Evolutionary conservation across 2,329 filamentous ascomycete genomes (phyloP).

Genomic region (Fusarium continuum): DNA sequence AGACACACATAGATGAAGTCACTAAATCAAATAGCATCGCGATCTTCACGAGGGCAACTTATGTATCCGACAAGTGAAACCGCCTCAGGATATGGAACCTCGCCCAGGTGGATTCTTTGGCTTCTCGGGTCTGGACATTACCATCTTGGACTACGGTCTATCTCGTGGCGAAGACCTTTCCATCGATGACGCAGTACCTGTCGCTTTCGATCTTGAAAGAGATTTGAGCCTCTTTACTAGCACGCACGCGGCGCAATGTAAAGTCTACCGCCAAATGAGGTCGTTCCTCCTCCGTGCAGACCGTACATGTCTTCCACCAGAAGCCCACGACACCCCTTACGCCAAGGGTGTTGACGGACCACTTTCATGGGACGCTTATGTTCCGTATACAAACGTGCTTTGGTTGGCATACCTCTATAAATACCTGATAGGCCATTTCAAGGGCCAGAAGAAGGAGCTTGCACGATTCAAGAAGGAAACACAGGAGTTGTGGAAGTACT

Average conservation of each 20-base stretch:
- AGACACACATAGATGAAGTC: background rate
- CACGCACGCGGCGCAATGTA: constrained; percentile 67
- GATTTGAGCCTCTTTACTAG: constrained; percentile 69
- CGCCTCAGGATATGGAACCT: constrained; percentile 46
- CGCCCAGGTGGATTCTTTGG: constrained; percentile 57
- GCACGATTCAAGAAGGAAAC: constrained; percentile 58
- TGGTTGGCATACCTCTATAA: constrained; percentile 71
- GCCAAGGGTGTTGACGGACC: constrained; percentile 56
- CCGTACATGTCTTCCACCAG: constrained; percentile 59
- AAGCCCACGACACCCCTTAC: constrained; percentile 59
- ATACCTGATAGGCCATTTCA: constrained; percentile 60
- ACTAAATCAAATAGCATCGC: constrained; percentile 59
- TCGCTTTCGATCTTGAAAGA: constrained; percentile 68
- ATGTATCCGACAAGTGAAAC: constrained; percentile 60
- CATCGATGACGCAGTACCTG: constrained; percentile 49
- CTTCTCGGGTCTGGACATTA: constrained; percentile 69
- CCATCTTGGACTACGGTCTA: constrained; percentile 72
- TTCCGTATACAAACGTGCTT: constrained; percentile 71
- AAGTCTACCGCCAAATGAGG: constrained; percentile 70
- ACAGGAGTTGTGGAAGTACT: constrained; percentile 62
- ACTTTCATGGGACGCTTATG: constrained; percentile 63
- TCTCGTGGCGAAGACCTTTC: constrained; percentile 63
- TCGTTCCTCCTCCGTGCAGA: constrained; percentile 64
- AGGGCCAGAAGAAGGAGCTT: constrained; percentile 57
- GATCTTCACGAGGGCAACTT: constrained; percentile 73